A percentile compares a stretch with the other conserved stretches of the same genome.
These are phyloP conservation scores for Gaultheria prostrata DNA, from an alignment of 148 eudicot genomes.

Conservation along the genomic window DNA sequence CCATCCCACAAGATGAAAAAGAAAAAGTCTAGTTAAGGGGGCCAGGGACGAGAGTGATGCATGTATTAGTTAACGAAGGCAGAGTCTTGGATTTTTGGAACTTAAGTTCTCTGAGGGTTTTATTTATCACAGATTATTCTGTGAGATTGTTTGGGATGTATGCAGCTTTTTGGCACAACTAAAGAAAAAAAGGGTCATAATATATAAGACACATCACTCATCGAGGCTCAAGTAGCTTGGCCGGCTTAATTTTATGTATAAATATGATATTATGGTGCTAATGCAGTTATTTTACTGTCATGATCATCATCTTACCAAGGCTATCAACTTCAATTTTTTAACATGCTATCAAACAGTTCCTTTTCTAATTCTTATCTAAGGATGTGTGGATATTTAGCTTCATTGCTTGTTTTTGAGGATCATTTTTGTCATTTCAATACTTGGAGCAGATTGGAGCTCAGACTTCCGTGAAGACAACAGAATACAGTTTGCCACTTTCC, in stretches of 20 bases:
- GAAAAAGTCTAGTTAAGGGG: background rate
- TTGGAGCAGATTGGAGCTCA: constrained; percentile 75
- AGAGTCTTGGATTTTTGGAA: background rate
- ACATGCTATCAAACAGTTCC: constrained; percentile 4
- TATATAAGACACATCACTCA: background rate
- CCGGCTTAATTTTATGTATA: background rate
- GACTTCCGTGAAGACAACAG: constrained; percentile 59
- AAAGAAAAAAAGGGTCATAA: background rate
- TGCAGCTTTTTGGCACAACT: background rate
- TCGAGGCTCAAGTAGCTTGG: background rate
- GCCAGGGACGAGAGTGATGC: background rate
- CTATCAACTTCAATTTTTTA: background rate
- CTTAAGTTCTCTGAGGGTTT: background rate
- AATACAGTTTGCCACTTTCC: constrained; percentile 24
- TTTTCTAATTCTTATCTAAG: background rate
- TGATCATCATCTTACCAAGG: background rate
- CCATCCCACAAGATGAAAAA: background rate
- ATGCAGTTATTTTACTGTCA: background rate
- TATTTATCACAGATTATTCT: background rate
- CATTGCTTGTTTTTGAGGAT: background rate
- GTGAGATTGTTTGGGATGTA: background rate
- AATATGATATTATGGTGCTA: background rate
- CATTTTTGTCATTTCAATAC: constrained; percentile 8
- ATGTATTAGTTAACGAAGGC: background rate
- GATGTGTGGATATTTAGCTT: constrained; percentile 7